A percentile compares a stretch with the other conserved stretches of the same genome.
Conservation (phyloP, 306 rosid species). For the Ziziphus jujuba region DNA sequence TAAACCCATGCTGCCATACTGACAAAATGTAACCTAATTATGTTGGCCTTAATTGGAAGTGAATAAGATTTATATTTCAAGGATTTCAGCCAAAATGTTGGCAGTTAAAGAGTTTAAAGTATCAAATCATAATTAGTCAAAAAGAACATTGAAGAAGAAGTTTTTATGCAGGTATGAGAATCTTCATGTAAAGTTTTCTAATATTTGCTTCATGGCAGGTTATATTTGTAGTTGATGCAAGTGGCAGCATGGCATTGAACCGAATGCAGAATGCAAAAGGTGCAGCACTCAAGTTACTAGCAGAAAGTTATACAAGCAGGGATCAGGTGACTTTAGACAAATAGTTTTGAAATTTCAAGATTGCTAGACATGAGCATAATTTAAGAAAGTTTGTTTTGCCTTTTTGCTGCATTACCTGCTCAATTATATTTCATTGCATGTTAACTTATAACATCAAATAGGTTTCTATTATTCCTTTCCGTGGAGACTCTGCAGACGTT, state of each 20-base stretch:
- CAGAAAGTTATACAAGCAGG: constrained; percentile 98
- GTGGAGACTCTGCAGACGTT: constrained; percentile 97
- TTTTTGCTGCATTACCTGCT: neutral
- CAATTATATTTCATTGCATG: neutral
- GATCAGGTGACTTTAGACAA: constrained; percentile 65
- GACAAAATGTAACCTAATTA: neutral
- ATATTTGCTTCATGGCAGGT: constrained; percentile 51
- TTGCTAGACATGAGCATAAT: too few species aligned
- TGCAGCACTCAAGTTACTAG: constrained; percentile 93
- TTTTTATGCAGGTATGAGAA: neutral
- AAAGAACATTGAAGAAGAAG: neutral
- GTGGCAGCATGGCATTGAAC: constrained; percentile 99
- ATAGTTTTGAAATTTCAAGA: too few species aligned
- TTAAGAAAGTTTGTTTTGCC: neutral
- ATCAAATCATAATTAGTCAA: neutral
- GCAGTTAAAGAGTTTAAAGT: neutral
- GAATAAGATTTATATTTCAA: neutral
- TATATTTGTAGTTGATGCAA: constrained; percentile 96
- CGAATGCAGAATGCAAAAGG: constrained; percentile 99
- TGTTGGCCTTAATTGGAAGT: neutral
- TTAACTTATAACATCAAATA: constrained; percentile 32
- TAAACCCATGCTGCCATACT: constrained; percentile 13
- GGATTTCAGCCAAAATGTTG: constrained; percentile 1
- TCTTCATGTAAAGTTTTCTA: neutral
- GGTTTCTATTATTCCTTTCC: constrained; percentile 98